A percentile compares a stretch with the other conserved stretches of the same genome.
These are phyloP conservation scores for Penicillium sp. DNA, from an alignment of 2,329 filamentous ascomycete genomes.

Conservation along the genomic window DNA sequence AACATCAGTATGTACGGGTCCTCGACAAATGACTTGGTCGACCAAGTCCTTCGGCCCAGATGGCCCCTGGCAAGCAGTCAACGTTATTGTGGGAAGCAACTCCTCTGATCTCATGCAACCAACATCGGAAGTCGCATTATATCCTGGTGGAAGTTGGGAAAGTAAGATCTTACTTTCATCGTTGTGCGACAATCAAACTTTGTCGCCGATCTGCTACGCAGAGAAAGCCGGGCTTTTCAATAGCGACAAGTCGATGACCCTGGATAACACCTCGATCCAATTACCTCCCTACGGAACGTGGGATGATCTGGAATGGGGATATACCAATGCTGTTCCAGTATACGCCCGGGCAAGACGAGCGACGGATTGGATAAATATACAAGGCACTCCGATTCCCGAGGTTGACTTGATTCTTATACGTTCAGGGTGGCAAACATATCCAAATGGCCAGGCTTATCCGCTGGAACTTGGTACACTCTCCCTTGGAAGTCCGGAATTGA, in stretches of 20 bases:
- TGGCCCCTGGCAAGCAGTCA: slow-evolving; percentile 25
- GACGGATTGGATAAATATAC: neutral
- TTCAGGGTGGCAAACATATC: slow-evolving; percentile 9
- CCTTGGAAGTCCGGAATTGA: slow-evolving; percentile 9
- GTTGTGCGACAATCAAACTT: slow-evolving; percentile 1
- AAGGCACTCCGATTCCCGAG: slow-evolving; percentile 1
- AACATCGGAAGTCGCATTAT: slow-evolving; percentile 4
- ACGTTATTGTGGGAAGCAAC: slow-evolving; percentile 8
- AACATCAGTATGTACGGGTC: neutral
- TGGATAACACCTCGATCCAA: slow-evolving; percentile 1
- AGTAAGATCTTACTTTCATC: neutral
- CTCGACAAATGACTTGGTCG: slow-evolving; percentile 8
- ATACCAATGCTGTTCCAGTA: neutral
- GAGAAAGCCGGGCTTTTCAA: slow-evolving; percentile 4
- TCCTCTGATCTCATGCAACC: neutral
- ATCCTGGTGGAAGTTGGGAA: slow-evolving; percentile 14
- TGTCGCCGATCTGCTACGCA: slow-evolving; percentile 7
- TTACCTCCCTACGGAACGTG: neutral
- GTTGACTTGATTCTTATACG: slow-evolving; percentile 3
- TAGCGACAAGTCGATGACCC: neutral
- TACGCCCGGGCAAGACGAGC: neutral
- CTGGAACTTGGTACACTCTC: slow-evolving; percentile 16
- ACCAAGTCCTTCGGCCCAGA: slow-evolving; percentile 12
- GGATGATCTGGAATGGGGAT: neutral
- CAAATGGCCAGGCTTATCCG: slow-evolving; percentile 7